Percentiles rank a stretch among this genome's conserved stretches.
These are phyloP conservation scores for Ustilago cynodontis DNA, from an alignment of 1,284 basidiomycete genomes.

Conservation along the genomic window DNA sequence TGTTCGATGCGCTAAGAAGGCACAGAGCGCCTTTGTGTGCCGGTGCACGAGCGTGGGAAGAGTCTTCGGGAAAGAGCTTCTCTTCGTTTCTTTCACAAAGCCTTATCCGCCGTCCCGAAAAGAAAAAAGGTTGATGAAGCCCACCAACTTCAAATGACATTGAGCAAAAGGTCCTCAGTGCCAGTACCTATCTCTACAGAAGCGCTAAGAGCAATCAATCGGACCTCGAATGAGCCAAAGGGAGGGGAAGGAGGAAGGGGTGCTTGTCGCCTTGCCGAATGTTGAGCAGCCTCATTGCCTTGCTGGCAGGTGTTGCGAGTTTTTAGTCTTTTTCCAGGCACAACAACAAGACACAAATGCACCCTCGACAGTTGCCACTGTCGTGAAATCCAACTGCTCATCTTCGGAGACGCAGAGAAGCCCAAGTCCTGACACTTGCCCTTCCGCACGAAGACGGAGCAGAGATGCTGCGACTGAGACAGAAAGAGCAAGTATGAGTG, in stretches of 20 bases:
- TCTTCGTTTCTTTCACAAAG: not conserved
- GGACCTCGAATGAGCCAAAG: not conserved
- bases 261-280: not conserved
- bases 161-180: not conserved
- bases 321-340: not conserved
- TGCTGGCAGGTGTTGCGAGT: constrained; percentile 9
- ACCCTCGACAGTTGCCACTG: constrained; percentile 7
- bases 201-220: not conserved
- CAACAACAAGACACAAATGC: not conserved
- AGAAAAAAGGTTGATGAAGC: not conserved
- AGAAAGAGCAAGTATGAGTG: no score
- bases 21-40: not conserved
- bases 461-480: no score
- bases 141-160: not conserved
- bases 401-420: not conserved
- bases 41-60: constrained; percentile 4
- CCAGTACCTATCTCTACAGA: not conserved
- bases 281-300: not conserved
- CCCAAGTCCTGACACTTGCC: not conserved
- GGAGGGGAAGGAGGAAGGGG: not conserved
- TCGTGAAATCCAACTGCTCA: not conserved
- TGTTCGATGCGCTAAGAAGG: not conserved
- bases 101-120: not conserved
- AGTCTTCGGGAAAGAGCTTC: not conserved
- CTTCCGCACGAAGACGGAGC: no score